A percentile compares a stretch with the other conserved stretches of the same genome.
phyloP scores from a whole-genome alignment of 2,329 filamentous ascomycete species.

The Hyphodiscus sp. region DNA sequence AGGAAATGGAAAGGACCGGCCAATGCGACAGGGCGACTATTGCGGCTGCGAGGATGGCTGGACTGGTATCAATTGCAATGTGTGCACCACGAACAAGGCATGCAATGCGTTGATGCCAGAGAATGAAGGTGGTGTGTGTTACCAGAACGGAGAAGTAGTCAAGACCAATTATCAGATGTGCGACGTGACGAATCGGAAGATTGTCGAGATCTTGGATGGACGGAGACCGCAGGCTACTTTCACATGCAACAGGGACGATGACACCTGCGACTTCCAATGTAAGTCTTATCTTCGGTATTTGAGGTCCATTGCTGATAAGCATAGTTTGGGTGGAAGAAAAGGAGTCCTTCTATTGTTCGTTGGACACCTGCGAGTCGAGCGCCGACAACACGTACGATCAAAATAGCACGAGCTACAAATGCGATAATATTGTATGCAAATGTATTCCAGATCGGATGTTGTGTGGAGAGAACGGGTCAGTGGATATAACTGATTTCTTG shows the following conservation, averaged over 20 bases:
- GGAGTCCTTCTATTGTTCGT: constrained; percentile 93
- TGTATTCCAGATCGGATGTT: constrained; percentile 91
- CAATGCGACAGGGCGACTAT: constrained; percentile 60
- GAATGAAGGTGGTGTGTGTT: constrained; percentile 79
- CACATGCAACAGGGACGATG: constrained; percentile 68
- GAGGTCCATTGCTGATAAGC: constrained; percentile 13
- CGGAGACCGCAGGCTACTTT: constrained; percentile 92
- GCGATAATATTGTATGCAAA: constrained; percentile 75
- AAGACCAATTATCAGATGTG: constrained; percentile 97
- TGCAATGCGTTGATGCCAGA: constrained; percentile 86
- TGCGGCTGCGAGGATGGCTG: constrained; percentile 92
- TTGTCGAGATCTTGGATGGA: constrained; percentile 76
- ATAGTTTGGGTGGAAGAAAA: constrained; percentile 87
- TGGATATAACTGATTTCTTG: constrained; percentile 88
- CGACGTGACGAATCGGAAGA: constrained; percentile 93
- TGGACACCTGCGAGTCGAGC: constrained; percentile 71
- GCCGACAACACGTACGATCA: constrained; percentile 60
- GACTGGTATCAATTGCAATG: constrained; percentile 96
- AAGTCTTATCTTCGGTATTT: constrained; percentile 29
- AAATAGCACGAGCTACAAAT: constrained; percentile 81
- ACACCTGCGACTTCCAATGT: constrained; percentile 93
- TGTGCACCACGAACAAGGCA: constrained; percentile 76
- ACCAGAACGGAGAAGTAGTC: constrained; percentile 81
- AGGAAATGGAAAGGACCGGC: constrained; percentile 70
- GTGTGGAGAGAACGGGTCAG: constrained; percentile 83